Base-by-base conservation (phyloP, 306 rosid genomes). In the Ceratonia siliqua region DNA sequence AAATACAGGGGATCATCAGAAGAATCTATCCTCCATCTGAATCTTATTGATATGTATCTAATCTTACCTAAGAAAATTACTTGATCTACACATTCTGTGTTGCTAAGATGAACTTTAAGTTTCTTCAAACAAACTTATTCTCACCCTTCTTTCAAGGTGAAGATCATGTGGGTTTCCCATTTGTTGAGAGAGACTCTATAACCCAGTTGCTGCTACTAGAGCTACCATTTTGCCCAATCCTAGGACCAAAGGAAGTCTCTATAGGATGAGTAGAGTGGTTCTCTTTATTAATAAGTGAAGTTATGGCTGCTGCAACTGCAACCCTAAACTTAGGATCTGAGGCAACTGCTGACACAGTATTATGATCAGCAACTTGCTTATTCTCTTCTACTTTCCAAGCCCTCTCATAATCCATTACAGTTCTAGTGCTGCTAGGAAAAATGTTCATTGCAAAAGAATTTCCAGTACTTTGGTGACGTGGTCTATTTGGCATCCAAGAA, bases 251-350 rank as follows among this genome's bases (percentile, higher is more conserved):
- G 22, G 73, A 68, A 89, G 72, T 43, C 3, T 67, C 66, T 13
- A 46, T 39, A 38, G 77, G 54, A 45, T 67, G 73, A 70, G n/a
- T 57, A 65, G 59, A 22, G 66, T 84, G 82, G 38, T 78, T 82
- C 38, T 90, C 93, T 84, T 84, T 93, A 75, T 83, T 86, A 72
- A 94, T 82, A 28, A 94, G 73, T 45, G 96, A 87, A 6, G 95
- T 74, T 65, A 90, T 86, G 3, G 96, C 97, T 7, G 96, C 96
- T 2, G 97, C 99, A 14, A 94, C 99, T 52, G 93, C 95, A 38
- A 81, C 90, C 79, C 96, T 89, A 87, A 92, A 92, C 70, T 87
- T 88, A 14, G 99, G 99, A 77, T 92, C 99, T 39, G 96, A 85
- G 63, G 97, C 91, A 81, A 92, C 90, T 2, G 93, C 87, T 0